phyloP scores from a whole-genome alignment of 2,329 filamentous ascomycete species.

The Dryadomyces sulphureus region DNA sequence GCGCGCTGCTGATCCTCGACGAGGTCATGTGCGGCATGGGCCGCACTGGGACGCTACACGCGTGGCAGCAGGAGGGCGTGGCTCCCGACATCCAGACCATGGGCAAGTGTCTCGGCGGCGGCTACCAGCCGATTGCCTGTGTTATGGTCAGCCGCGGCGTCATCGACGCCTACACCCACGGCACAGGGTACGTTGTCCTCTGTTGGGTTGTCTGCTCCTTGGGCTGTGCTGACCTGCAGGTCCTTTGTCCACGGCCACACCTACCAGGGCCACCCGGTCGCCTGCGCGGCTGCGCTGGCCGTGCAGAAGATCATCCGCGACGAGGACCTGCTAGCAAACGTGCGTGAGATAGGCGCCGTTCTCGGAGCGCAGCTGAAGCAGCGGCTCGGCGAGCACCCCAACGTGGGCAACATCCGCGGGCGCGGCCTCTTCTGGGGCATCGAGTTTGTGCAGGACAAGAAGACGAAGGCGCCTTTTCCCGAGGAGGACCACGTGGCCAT shows the following conservation, averaged over 20 bases:
- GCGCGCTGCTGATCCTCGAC: constrained; percentile 39
- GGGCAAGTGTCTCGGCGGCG: constrained; percentile 47
- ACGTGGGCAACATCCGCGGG: constrained; percentile 28
- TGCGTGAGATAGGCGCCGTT: constrained; percentile 17
- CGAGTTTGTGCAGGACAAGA: constrained; percentile 24
- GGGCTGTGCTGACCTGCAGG: constrained; percentile 16
- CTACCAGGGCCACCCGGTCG: constrained; percentile 27
- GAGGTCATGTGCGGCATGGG: constrained; percentile 58
- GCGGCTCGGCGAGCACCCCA: constrained; percentile 18
- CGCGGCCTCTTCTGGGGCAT: constrained; percentile 29
- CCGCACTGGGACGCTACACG: constrained; percentile 44
- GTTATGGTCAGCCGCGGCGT: constrained; percentile 37
- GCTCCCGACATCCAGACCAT: constrained; percentile 47
- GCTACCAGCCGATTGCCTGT: constrained; percentile 45
- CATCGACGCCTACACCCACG: constrained; percentile 28
- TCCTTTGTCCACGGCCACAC: constrained; percentile 47
- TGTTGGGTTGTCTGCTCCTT: neutral
- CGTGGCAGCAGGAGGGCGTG: constrained; percentile 46
- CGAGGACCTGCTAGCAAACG: constrained; percentile 21
- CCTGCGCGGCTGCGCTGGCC: constrained; percentile 24
- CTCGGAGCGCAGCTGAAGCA: constrained; percentile 17
- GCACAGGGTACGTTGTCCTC: constrained; percentile 18
- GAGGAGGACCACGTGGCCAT: constrained; percentile 17
- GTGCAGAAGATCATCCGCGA: constrained; percentile 24
- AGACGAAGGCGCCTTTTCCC: constrained; percentile 19